Percentiles rank a stretch among this genome's conserved stretches.
Evolutionary conservation across 352 stramenopile species (phyloP).

Genomic region (Thalassiosira livingstoniorum): DNA sequence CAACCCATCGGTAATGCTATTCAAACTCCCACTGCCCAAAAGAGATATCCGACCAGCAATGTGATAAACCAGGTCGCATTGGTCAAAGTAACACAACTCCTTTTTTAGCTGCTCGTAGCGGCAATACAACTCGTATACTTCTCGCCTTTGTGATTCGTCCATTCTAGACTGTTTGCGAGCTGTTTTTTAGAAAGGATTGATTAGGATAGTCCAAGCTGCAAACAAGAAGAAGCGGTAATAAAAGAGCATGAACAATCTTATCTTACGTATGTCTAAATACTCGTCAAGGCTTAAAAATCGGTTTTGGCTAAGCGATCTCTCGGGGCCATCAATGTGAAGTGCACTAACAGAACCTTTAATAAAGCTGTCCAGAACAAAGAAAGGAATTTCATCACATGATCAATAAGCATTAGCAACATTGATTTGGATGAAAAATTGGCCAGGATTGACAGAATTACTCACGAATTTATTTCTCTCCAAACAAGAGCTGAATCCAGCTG

Average conservation of each 20-base stretch:
- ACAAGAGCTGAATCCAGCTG: constrained; percentile 49
- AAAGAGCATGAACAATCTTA: not conserved
- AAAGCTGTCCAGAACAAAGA: constrained; percentile 15
- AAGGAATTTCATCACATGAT: not conserved
- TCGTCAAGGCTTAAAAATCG: constrained; percentile 54
- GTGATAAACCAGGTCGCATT: constrained; percentile 68
- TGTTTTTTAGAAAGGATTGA: not conserved
- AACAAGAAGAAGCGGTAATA: not conserved
- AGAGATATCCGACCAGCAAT: constrained; percentile 55
- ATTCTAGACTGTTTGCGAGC: constrained; percentile 63
- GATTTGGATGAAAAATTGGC: not conserved
- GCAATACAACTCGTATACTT: constrained; percentile 56
- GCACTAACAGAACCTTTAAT: constrained; percentile 59
- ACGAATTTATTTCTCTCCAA: constrained; percentile 62
- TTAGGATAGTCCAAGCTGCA: not conserved
- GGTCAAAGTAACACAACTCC: constrained; percentile 56
- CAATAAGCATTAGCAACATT: not conserved
- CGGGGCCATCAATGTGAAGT: constrained; percentile 44
- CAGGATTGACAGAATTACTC: not conserved
- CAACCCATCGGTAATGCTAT: not conserved
- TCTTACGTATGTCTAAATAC: constrained; percentile 57
- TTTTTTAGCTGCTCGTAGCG: constrained; percentile 62
- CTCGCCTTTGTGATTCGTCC: constrained; percentile 51
- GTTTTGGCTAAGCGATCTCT: constrained; percentile 28
- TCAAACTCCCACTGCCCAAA: constrained; percentile 3